Evolutionary conservation across 768 basidiomycete genomes (phyloP), one percentile per base, ranked within the genome.

Genomic region (Mycena capillaripes): DNA sequence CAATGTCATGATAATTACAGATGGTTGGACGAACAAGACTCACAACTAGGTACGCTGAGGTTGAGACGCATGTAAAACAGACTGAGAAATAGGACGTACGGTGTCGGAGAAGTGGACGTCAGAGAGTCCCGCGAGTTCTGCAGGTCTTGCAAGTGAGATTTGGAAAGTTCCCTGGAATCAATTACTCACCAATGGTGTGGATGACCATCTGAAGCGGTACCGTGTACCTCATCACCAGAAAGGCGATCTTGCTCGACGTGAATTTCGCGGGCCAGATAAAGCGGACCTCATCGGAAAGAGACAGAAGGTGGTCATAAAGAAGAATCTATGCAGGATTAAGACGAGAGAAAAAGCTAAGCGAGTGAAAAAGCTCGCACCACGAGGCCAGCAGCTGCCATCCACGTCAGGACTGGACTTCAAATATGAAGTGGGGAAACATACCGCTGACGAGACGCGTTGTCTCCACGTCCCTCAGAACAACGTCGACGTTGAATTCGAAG

Each of bases 271-370:
- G 75, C 85, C 86, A 88, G 25, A 87, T 79, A 56, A 82, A 79
- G 44, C 78, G 67, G 30, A 87, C 78, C 72, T 87, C 87, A 42
- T 86, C 82, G 8, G 75, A 69, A 30, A 87, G 78, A 4, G 85
- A 81, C 38, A 87, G 69, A 29, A 82, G 23, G 61, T 87, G 85
- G 71, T 88, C 85, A 69, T 86, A 87, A 6, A 87, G 56, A 11
- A 86, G 69, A 17, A 82, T 72, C 84, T 83, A 38, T 38, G 53
- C 19, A 34, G 16, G 21, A 19, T 10, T 17, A 34, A 38, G 23
- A 6, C 10, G 1, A 36, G 36, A 23, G 25, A 0, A 34, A 30
- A 30, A 12, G 19, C 4, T 11, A 34, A 50, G 36, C 44, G 55
- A 11, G 16, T 3, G 30, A 17, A 21, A 25, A 69, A 29, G 34